Conservation (phyloP, 2,329 filamentous ascomycete species). For the Leptographium radiaticola region DNA sequence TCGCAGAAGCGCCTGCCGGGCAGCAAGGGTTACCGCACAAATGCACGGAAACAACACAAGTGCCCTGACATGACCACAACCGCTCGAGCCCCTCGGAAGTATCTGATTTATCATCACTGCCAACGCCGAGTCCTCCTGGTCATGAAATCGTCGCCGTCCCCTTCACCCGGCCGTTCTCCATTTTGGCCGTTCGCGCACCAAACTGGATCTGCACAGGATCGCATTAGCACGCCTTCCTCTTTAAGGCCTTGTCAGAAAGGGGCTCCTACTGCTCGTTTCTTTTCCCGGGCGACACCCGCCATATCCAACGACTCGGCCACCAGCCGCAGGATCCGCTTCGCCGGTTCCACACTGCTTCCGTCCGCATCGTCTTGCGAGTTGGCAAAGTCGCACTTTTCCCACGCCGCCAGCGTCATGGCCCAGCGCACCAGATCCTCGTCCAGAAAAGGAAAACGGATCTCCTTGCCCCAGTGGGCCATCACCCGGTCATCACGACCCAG, state of each 20-base stretch:
- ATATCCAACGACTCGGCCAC: constrained; percentile 65
- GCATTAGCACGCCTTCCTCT: background rate
- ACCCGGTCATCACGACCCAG: constrained; percentile 87
- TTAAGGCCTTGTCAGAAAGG: background rate
- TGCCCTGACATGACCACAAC: constrained; percentile 8
- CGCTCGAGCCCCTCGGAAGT: constrained; percentile 48
- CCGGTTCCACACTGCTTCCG: constrained; percentile 47
- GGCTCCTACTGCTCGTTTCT: constrained; percentile 68
- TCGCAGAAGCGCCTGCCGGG: constrained; percentile 13
- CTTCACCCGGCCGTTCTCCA: constrained; percentile 56
- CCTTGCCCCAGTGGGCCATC: constrained; percentile 77
- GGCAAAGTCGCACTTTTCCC: constrained; percentile 83
- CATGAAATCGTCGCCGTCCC: constrained; percentile 49
- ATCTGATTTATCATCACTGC: constrained; percentile 62
- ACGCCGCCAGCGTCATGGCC: constrained; percentile 61
- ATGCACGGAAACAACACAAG: constrained; percentile 33
- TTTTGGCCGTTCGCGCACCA: constrained; percentile 70
- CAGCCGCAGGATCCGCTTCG: constrained; percentile 69
- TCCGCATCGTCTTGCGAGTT: constrained; percentile 21
- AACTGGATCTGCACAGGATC: constrained; percentile 54
- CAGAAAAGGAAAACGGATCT: constrained; percentile 81
- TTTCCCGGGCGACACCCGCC: constrained; percentile 61
- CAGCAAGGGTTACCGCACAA: constrained; percentile 30
- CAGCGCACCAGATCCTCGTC: constrained; percentile 79
- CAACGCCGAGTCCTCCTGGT: constrained; percentile 17